Conservation (phyloP, 2,329 filamentous ascomycete species). For the Aspergillus sp. region DNA sequence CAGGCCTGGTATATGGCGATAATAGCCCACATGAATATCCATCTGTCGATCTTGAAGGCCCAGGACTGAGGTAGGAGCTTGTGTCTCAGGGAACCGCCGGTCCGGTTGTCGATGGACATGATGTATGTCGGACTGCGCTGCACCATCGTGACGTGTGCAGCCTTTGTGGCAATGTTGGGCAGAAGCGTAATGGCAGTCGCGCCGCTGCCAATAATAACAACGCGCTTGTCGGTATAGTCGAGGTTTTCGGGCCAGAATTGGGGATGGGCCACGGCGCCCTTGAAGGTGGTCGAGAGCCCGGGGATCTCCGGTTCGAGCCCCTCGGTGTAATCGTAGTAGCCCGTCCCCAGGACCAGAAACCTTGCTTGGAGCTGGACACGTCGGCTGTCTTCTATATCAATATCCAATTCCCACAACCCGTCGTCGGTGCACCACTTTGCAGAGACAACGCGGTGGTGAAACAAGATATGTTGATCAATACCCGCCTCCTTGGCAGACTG, state of each 20-base stretch:
- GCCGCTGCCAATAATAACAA: slow-evolving; percentile 74
- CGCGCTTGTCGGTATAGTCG: slow-evolving; percentile 64
- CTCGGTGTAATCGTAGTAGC: slow-evolving; percentile 71
- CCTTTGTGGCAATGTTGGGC: slow-evolving; percentile 66
- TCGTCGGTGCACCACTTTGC: slow-evolving; percentile 57
- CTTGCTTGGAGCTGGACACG: slow-evolving; percentile 29
- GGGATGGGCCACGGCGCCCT: slow-evolving; percentile 64
- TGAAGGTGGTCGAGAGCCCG: slow-evolving; percentile 62
- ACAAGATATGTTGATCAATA: slow-evolving; percentile 59
- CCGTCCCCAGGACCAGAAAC: slow-evolving; percentile 61
- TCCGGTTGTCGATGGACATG: slow-evolving; percentile 43
- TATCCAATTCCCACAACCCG: slow-evolving; percentile 55
- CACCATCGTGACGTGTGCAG: slow-evolving; percentile 71
- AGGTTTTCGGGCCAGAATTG: slow-evolving; percentile 74
- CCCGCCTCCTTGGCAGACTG: slow-evolving; percentile 52
- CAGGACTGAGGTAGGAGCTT: slow-evolving; percentile 19
- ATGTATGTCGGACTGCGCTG: slow-evolving; percentile 77
- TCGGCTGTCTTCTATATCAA: slow-evolving; percentile 35
- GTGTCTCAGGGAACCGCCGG: too few species aligned
- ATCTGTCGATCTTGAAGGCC: slow-evolving; percentile 50
- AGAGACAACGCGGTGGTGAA: slow-evolving; percentile 49
- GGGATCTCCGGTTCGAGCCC: slow-evolving; percentile 60
- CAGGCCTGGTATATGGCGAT: slow-evolving; percentile 52
- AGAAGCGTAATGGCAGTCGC: slow-evolving; percentile 78
- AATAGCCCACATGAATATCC: slow-evolving; percentile 49